Base-by-base conservation (phyloP, 805 yeast genomes). In the Candida adriatica region DNA sequence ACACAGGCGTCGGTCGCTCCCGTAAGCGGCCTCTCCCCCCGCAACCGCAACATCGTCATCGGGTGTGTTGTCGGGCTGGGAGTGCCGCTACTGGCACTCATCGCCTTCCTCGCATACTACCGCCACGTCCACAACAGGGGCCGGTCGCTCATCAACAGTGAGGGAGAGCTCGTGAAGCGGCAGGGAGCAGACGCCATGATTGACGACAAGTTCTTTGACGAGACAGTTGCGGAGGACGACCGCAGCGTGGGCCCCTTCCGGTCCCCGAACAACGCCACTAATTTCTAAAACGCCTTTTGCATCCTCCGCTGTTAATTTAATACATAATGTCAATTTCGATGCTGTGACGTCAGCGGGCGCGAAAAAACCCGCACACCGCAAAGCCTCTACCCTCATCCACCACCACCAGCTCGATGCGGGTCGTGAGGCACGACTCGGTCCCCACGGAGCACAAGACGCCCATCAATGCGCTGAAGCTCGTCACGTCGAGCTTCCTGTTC, bases 41-140 rank as follows among this genome's bases (percentile, higher is more conserved):
- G 47, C 16, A 56, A 70, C 39, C 64, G 69, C 32, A 66, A 67
- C 34, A 66, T 79, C 20, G 73, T 77, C 10, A 69, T 78, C 31
- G 87, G 87, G 28, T 75, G 76, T 31, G 78, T 73, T 20, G 77
- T 79, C 4, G 87, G 45, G 5, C 13, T 41, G n/a, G 45, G 45
- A n/a, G 25, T 36, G 6, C 45, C 45, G 4, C 8, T 40, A 2
- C 5, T 41, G 5, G 16, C 15, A 6, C 15, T 18, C 2, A 8
- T 41, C 1, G 13, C 26, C 3, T 23, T 39, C 0, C 21, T 51
- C 5, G 18, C 29, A 1, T 16, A 38, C 16, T 26, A 36, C 15
- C 38, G 26, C 13, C 35, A 31, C 13, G 33, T 34, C 31, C 41
- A 34, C 22, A 35, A 39, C 32, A 35, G 23, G 16, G 33, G 32